Evolutionary conservation across 208 protist genomes (phyloP), one percentile per base, ranked within the genome.

Genomic region (Acanthamoeba royreba): DNA sequence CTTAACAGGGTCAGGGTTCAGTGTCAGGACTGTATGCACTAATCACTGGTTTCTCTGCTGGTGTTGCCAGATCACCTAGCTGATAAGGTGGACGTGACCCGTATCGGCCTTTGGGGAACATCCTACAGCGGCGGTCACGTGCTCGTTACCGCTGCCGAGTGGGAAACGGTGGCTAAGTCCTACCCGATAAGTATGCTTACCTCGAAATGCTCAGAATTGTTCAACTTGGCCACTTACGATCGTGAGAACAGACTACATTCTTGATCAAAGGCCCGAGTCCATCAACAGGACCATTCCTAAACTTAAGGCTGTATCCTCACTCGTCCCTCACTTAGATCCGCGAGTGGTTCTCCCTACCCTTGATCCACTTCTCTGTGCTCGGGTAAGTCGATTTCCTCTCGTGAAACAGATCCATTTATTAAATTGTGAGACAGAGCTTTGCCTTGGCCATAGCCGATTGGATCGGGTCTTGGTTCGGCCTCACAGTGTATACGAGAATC

Each of bases 91-190:
- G 72, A 83, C 43, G 72, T 83, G 28, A 83, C 42, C 5, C 72
- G 72, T 31, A 83, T 83, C 31, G 72, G n/a, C 38, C 43, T 83
- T 45, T 83, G 72, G 72, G 72, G 72, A 19, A 42, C 72, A 19
- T 83, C 72, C 72, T 83, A 38, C 72, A 83, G 72, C 43, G 72
- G 72, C n/a, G 72, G 72, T 28, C 72, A 83, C 42, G 72, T 83
- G 17, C 72, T 83, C 25, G 72, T 83, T 22, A 53, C 72, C 4
- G 72, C 72, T 45, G n/a, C 72, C 72, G 72, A 83, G 43, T 83
- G 31, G 43, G 72, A 83, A 28, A 9, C 25, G n/a, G 72, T 31
- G 2, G 43, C 38, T n/a, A 47, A 52, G 17, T 22, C 15, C 43
- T 83, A 53, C 13, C 72, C 72, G 31, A 25, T 47, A 4, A 83